These are phyloP conservation scores for Phaeosphaeria sp. DNA, from an alignment of 2,329 filamentous ascomycete species.

Conservation along the genomic window DNA sequence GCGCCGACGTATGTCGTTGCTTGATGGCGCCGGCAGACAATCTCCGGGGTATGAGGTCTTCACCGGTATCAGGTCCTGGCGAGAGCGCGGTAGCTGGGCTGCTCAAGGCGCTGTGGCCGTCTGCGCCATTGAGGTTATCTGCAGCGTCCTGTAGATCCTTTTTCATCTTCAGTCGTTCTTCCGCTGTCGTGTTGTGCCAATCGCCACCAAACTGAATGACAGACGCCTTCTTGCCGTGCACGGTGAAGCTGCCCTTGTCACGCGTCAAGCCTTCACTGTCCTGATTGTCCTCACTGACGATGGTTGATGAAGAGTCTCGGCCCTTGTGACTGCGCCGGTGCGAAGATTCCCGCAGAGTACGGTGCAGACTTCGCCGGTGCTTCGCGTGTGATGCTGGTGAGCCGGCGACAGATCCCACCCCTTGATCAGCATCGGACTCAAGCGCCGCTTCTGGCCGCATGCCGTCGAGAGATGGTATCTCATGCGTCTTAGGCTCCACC, in stretches of 20 bases:
- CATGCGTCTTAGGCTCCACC: constrained; percentile 31
- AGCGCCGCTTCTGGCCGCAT: constrained; percentile 27
- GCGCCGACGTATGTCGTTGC: constrained; percentile 44
- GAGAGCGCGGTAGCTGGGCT: constrained; percentile 28
- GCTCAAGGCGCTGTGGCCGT: constrained; percentile 32
- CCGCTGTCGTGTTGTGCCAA: constrained; percentile 66
- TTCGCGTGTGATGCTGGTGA: constrained; percentile 66
- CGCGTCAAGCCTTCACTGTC: constrained; percentile 75
- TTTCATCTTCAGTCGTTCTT: constrained; percentile 47
- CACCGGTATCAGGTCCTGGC: constrained; percentile 21
- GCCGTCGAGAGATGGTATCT: constrained; percentile 29
- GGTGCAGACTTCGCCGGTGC: constrained; percentile 84
- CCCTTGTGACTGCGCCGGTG: constrained; percentile 76
- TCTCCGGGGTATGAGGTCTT: constrained; percentile 29
- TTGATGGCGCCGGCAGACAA: constrained; percentile 37
- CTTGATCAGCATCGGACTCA: constrained; percentile 41
- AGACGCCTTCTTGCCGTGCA: constrained; percentile 97
- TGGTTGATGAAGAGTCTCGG: constrained; percentile 72
- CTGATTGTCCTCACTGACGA: constrained; percentile 53
- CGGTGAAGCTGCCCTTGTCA: constrained; percentile 86
- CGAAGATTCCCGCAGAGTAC: constrained; percentile 80
- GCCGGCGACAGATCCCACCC: constrained; percentile 35
- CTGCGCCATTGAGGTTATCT: constrained; percentile 32
- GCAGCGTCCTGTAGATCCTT: constrained; percentile 45
- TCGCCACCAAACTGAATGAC: constrained; percentile 97